Base-by-base conservation (phyloP, 192 early-diverging fungal species). In the Rhizophagus clarus region DNA sequence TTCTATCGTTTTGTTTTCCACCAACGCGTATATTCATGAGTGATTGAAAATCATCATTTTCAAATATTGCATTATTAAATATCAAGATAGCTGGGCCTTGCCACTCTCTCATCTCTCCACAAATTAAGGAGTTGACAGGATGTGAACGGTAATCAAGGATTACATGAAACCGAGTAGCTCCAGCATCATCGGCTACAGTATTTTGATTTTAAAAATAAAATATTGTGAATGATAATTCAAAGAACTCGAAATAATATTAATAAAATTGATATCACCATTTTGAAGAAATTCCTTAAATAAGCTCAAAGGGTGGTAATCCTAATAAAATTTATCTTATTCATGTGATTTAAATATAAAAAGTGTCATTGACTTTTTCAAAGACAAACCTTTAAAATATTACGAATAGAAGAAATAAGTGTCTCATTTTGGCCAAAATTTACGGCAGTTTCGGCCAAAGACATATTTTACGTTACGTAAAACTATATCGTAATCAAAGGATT, bases 61-160 rank as follows among this genome's bases (percentile, higher is more conserved):
- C 7, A 26, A 83, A 83, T 61, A 68, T 32, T 31, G 37, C 72
- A 61, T 83, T 40, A 67, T 83, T 83, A 37, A 74, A 83, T 15
- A 83, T 42, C 11, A 79, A 40, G 9, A 83, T 32, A 34, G 82
- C 79, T 7, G 82, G 82, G 9, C 82, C 82, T 63, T 83, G 82
- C 71, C 82, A 83, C 1, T n/a, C 79, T 15, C 26, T 61, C 82
- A 83, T 80, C 28, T 45, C 70, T 10, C n/a, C 6, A 24, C 37
- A 45, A 45, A 72, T 34, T 47, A 72, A 11, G 29, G 70, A 24
- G 8, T 28, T 12, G n/a, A 22, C 47, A 2, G 34, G 63, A 17
- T 70, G 69, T 4, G 24, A 40, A 20, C 80, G 80, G 9, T 24
- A 6, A 28, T 81, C 80, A 28, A 81, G 22, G 11, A 74, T 81